Evolutionary conservation across 2,329 filamentous ascomycete species (phyloP), one percentile per base, ranked within the genome.

Genomic region (Pseudocercospora musae): DNA sequence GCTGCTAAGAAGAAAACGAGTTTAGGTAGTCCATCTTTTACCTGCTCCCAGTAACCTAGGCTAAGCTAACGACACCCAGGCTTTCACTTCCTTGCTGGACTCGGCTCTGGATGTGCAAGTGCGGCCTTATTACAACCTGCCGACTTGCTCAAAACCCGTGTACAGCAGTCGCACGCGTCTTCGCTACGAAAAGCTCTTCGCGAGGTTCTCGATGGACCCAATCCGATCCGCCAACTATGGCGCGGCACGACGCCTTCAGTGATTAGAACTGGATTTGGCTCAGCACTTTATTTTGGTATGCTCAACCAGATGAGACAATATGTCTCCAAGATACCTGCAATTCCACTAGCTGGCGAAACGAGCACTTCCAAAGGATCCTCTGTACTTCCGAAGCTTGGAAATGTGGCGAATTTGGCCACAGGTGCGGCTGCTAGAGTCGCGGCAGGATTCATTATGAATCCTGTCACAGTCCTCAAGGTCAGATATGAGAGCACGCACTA

Each of bases 391-490:
- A 90, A 90, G 68, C 84, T 98, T 50, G 91, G 89, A 65, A 92
- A 95, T 73, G 85, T 88, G 3, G 90, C 89, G 56, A 99, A 99
- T 72, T 82, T 99, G 20, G 79, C 90, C 11, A 92, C 94, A 0
- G 95, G 95, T 9, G 92, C 93, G 6, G 82, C 87, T 18, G 93
- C 95, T 23, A 85, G 95, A 58, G 92, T 92, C 1, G 88, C 90
- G 57, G 94, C 94, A 0, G 95, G 95, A 40, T 90, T 97, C 72
- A 79, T 96, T 50, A 87, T 98, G 78, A 98, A 97, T 91, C 95
- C 95, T 1, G 86, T 98, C 64, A 99, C 95, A 1, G 89, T 99
- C 49, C 89, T 99, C 72, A 99, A 99, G 75, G 95, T 98, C 48
- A 90, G 95, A 49, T 98, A 96, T 74, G 95, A 99, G 77, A 94